These are phyloP conservation scores for Taxillus chinensis DNA, from an alignment of 164 flowering plant species.

Conservation along the genomic window DNA sequence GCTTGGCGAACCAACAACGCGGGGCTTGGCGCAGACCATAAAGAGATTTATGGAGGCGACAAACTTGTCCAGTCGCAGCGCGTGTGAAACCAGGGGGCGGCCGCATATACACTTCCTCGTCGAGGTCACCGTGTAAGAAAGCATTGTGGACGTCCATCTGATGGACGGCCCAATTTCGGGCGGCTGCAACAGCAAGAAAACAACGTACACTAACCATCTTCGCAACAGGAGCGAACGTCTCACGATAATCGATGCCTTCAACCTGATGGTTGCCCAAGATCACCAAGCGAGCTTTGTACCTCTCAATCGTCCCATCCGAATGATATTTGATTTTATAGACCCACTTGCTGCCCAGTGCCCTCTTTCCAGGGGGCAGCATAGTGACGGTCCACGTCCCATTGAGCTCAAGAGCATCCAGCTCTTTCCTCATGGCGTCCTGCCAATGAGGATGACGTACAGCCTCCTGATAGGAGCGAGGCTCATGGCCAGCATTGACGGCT, in stretches of 20 bases:
- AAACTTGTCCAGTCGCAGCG: not conserved
- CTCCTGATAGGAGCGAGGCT: not conserved
- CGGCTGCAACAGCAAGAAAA: not conserved
- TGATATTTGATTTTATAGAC: not conserved
- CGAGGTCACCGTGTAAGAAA: too few species aligned
- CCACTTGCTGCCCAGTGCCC: not conserved
- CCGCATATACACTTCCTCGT: not conserved
- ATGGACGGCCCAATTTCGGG: not conserved
- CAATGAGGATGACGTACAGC: constrained; percentile 1
- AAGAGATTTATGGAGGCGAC: not conserved
- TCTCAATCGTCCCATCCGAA: too few species aligned
- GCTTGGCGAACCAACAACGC: too few species aligned
- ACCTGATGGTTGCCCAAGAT: not conserved
- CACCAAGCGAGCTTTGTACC: not conserved
- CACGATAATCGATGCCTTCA: not conserved
- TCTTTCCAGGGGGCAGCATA: not conserved
- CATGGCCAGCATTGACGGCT: not conserved
- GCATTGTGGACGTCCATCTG: not conserved
- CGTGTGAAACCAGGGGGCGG: not conserved
- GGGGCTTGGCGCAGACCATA: not conserved
- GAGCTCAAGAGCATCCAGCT: too few species aligned
- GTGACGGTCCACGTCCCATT: too few species aligned
- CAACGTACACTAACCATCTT: not conserved
- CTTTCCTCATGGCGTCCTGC: not conserved
- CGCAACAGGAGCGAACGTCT: not conserved